phyloP scores from a whole-genome alignment of 2,329 filamentous ascomycete genomes.

The Ophiostoma piceae region DNA sequence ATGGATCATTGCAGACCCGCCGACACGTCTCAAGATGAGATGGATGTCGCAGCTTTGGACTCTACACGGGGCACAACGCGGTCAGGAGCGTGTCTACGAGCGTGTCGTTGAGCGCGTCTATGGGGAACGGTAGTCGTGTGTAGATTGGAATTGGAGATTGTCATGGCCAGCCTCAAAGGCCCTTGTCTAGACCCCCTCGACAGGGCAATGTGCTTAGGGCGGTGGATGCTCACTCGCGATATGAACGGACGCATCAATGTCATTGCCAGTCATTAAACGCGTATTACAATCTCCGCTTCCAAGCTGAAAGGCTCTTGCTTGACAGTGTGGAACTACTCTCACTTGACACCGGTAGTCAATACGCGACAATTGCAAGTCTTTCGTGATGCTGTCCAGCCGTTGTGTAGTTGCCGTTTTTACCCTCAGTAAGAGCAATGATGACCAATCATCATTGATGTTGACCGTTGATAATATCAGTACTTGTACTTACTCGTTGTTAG shows the following conservation, averaged over 20 bases:
- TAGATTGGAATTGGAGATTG: background rate
- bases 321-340: background rate
- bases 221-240: background rate
- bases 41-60: background rate
- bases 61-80: background rate
- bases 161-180: background rate
- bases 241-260: background rate
- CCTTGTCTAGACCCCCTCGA: background rate
- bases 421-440: background rate
- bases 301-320: background rate
- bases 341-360: background rate
- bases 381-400: background rate
- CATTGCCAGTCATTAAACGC: background rate
- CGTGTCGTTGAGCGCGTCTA: background rate
- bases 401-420: background rate
- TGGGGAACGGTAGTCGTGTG: conserved; percentile 3
- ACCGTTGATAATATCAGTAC: background rate
- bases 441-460: background rate
- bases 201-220: background rate
- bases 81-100: background rate
- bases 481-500: background rate
- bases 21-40: background rate
- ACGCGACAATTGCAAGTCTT: too few species aligned
- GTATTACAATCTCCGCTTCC: background rate
- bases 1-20: background rate